Percentiles rank a stretch among this genome's conserved stretches.
Conservation (phyloP, 2,329 filamentous ascomycete genomes). For the Alternaria brassicicola region DNA sequence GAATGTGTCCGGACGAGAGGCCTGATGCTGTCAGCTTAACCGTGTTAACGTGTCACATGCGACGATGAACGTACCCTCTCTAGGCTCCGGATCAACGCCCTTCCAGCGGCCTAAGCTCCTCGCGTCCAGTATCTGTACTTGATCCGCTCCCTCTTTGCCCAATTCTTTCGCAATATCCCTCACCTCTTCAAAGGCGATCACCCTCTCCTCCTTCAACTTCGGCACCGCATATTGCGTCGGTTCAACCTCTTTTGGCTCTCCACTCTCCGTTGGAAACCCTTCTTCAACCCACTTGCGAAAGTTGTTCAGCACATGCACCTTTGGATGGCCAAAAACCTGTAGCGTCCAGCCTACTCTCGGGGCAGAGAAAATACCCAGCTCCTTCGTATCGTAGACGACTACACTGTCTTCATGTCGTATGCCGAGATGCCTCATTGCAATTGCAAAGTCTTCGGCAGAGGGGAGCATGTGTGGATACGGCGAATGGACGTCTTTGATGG, state of each 20-base stretch:
- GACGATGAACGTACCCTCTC: conserved; percentile 62
- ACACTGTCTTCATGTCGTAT: conserved; percentile 86
- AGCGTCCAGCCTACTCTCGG: conserved; percentile 95
- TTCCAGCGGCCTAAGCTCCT: conserved; percentile 79
- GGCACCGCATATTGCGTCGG: conserved; percentile 52
- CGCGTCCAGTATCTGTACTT: conserved; percentile 88
- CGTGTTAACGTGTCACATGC: neutral
- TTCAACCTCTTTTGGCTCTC: conserved; percentile 62
- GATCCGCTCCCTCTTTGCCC: conserved; percentile 82
- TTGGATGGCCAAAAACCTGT: conserved; percentile 83
- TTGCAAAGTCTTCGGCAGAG: conserved; percentile 76
- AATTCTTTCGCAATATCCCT: conserved; percentile 75
- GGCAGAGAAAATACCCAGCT: conserved; percentile 92
- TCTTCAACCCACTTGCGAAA: conserved; percentile 92
- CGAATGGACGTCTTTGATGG: conserved; percentile 82
- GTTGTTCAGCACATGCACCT: conserved; percentile 92
- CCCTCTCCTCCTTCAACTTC: conserved; percentile 62
- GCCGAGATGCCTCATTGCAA: conserved; percentile 86
- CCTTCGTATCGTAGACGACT: conserved; percentile 91
- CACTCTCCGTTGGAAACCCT: conserved; percentile 81
- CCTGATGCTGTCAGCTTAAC: conserved; percentile 30
- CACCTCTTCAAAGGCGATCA: conserved; percentile 83
- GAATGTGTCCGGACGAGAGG: conserved; percentile 88
- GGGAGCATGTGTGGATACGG: conserved; percentile 98
- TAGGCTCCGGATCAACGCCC: conserved; percentile 83